Conservation (phyloP, 2,329 filamentous ascomycete species). For the Alternaria gansuensis region DNA sequence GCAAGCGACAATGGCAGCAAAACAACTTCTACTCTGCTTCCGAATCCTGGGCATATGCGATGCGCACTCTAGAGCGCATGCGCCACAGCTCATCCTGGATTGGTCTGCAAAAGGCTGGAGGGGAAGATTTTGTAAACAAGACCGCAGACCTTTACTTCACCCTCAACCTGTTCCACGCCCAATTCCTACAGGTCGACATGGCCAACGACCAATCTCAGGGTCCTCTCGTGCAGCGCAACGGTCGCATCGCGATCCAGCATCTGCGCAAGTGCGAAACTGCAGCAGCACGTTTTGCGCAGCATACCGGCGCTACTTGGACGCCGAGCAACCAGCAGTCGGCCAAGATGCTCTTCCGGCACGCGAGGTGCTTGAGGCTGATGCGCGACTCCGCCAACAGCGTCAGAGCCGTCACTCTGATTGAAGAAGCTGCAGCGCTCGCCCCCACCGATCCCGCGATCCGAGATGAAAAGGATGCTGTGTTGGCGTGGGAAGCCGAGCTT, state of each 20-base stretch:
- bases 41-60: constrained; percentile 35
- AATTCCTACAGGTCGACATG: constrained; percentile 40
- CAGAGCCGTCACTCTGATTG: constrained; percentile 29
- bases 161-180: constrained; percentile 35
- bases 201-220: constrained; percentile 12
- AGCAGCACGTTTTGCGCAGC: constrained; percentile 36
- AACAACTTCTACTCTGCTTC: constrained; percentile 31
- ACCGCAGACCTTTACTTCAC: constrained; percentile 39
- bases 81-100: constrained; percentile 40
- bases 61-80: constrained; percentile 42
- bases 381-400: constrained; percentile 17
- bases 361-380: constrained; percentile 34
- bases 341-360: constrained; percentile 40
- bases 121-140: constrained; percentile 37
- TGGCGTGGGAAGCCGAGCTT: constrained; percentile 30
- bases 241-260: constrained; percentile 24
- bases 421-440: constrained; percentile 30
- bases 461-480: constrained; percentile 32
- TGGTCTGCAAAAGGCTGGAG: constrained; percentile 29
- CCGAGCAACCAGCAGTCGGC: constrained; percentile 36
- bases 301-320: constrained; percentile 35
- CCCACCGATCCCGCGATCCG: constrained; percentile 32
- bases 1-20: constrained; percentile 43
- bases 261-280: constrained; percentile 36
- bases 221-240: constrained; percentile 26